Percentiles rank a stretch among this genome's conserved stretches.
These are phyloP conservation scores for Schrenkiella parvula DNA, from an alignment of 345 rosid species.

Conservation along the genomic window DNA sequence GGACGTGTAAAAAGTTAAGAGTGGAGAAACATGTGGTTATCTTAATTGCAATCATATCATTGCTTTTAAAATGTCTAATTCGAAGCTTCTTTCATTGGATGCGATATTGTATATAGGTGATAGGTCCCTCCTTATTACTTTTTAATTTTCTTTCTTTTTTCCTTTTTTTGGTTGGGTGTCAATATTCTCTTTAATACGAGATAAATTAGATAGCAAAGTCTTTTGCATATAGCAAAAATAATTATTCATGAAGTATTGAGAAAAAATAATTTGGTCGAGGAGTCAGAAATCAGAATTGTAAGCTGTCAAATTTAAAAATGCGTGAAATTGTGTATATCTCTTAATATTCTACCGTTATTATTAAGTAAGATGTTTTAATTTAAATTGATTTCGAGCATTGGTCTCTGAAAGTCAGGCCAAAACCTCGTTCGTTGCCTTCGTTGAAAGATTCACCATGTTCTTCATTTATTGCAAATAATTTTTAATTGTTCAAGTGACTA, in stretches of 20 bases:
- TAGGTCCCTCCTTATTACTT: not conserved
- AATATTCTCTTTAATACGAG: not conserved
- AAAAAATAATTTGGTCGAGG: not conserved
- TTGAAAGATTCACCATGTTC: conserved; percentile 30
- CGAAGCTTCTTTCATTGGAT: conserved; percentile 13
- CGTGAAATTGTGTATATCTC: not conserved
- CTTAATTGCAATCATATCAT: conserved; percentile 1
- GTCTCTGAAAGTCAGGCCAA: not conserved
- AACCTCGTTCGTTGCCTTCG: conserved; percentile 32
- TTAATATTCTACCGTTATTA: conserved; percentile 11
- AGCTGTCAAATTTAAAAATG: not conserved
- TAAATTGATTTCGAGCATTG: conserved; percentile 13
- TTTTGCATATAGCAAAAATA: not conserved
- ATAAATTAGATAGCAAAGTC: not conserved
- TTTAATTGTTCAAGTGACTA: too few relatives aligned
- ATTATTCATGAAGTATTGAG: not conserved
- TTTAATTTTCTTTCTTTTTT: not conserved
- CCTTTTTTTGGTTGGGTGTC: not conserved
- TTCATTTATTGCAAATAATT: conserved; percentile 21
- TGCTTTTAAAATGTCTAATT: conserved; percentile 1
- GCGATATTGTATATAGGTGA: not conserved
- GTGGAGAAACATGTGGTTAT: conserved; percentile 13
- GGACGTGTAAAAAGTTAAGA: not conserved
- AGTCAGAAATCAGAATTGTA: not conserved
- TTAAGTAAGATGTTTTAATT: not conserved